Conservation (phyloP, 805 yeast genomes). For the Saturnispora mendoncae region DNA sequence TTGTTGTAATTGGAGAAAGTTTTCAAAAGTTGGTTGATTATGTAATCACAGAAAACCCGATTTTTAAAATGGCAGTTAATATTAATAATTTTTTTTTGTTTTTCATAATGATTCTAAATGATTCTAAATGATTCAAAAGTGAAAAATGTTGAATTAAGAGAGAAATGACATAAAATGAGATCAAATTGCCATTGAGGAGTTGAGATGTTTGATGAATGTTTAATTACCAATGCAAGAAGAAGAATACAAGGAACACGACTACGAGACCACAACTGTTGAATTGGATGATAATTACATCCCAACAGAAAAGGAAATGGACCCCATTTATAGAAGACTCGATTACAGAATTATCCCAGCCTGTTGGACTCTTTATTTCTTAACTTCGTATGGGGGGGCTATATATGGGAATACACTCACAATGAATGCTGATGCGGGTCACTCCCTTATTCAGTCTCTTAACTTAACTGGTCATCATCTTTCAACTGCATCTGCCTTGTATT, state of each 20-base stretch:
- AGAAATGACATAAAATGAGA: background rate
- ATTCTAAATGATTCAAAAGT: background rate
- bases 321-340: slow-evolving; percentile 55
- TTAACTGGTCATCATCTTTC: slow-evolving; percentile 52
- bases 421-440: slow-evolving; percentile 57
- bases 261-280: background rate
- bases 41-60: too few relatives aligned
- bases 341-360: slow-evolving; percentile 69
- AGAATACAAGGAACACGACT: background rate
- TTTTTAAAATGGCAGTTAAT: too few relatives aligned
- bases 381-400: slow-evolving; percentile 69
- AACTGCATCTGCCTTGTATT: slow-evolving; percentile 71
- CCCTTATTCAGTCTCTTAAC: slow-evolving; percentile 43
- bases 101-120: too few relatives aligned
- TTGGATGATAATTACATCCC: slow-evolving; percentile 15
- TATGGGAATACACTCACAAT: slow-evolving; percentile 76
- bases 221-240: background rate
- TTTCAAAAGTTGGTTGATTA: too few relatives aligned
- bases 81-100: too few relatives aligned
- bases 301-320: slow-evolving; percentile 35
- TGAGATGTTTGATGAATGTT: too few relatives aligned
- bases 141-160: background rate
- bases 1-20: too few relatives aligned
- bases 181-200: background rate
- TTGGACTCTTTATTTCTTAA: slow-evolving; percentile 70